Base-by-base conservation (phyloP, 108 stramenopile species). In the Pseudonitzschia pungens region DNA sequence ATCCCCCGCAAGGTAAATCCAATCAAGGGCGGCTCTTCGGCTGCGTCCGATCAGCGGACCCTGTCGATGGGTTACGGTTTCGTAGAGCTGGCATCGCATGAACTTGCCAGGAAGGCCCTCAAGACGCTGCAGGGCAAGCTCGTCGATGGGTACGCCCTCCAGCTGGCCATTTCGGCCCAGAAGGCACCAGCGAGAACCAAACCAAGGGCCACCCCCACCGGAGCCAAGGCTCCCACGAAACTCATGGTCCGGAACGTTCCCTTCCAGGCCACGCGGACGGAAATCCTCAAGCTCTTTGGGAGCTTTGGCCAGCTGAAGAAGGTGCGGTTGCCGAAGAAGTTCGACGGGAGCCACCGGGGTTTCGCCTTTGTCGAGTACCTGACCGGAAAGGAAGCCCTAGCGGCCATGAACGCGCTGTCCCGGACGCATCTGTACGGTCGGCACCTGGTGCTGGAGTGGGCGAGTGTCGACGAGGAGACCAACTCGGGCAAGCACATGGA, bases 281-380 rank as follows among this genome's bases (percentile, higher is more conserved):
- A 99, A 68, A 53, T 99, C 16, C 75, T 95, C 10, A 81, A 95
- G 76, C 84, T 99, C 16, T 98, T 98, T 80, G 95, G 89, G 18
- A 81, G 91, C 32, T 97, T 96, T 69, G 98, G 98, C 15, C 86
- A 95, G 54, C 81, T 99, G 20, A 94, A 94, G 69, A 86, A 84
- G 51, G 96, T 98, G 18, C 96, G 98, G 6, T 74, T 99, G n/a
- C 99, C 99, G 7, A 97, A 97, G 76, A 97, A 97, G 81, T 96
- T 96, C 72, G 98, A 97, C 78, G 98, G 98, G 18, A 76, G 74
- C 12, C 94, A 96, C 81, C 98, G 99, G 44, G 99, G 99, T 8
- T 99, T 99, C 75, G 98, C 97, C 28, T 99, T 99, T 75, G 90
- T 98, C 20, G 98, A 99, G 31, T 99, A 94, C 76, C 51, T 85